These are phyloP conservation scores for Cyberlindnera mycetangii DNA, from an alignment of 805 yeast species.

Conservation along the genomic window DNA sequence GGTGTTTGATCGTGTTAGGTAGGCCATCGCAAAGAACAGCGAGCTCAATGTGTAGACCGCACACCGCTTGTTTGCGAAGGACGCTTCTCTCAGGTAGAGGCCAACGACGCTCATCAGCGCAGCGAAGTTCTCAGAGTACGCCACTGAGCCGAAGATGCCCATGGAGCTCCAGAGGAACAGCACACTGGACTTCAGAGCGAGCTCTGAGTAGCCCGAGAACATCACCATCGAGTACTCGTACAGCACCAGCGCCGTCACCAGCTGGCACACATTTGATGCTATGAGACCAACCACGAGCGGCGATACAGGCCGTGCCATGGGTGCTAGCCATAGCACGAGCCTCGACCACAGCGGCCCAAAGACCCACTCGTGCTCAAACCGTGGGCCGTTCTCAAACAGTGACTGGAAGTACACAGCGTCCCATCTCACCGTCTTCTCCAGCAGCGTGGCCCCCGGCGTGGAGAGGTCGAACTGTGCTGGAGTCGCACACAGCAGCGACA, in stretches of 20 bases:
- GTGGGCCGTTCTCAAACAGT: slow-evolving; percentile 42
- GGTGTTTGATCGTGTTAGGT: slow-evolving; percentile 73
- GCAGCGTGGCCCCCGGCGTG: slow-evolving; percentile 7
- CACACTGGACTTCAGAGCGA: slow-evolving; percentile 37
- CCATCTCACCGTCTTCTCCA: slow-evolving; percentile 67
- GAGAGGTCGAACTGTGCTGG: slow-evolving; percentile 14
- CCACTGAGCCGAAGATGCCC: slow-evolving; percentile 70
- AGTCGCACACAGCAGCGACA: slow-evolving; percentile 3
- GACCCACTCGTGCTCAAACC: slow-evolving; percentile 89
- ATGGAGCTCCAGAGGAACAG: slow-evolving; percentile 68
- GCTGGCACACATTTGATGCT: slow-evolving; percentile 52
- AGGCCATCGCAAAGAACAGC: slow-evolving; percentile 49
- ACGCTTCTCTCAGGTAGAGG: slow-evolving; percentile 39
- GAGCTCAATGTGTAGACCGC: slow-evolving; percentile 18
- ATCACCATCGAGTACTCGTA: slow-evolving; percentile 44
- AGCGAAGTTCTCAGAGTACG: slow-evolving; percentile 75
- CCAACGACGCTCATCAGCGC: slow-evolving; percentile 60
- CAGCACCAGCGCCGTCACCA: slow-evolving; percentile 44
- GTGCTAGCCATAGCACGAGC: slow-evolving; percentile 32
- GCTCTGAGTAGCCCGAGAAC: slow-evolving; percentile 24
- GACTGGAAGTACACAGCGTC: slow-evolving; percentile 77
- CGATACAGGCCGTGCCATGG: slow-evolving; percentile 11
- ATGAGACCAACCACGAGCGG: slow-evolving; percentile 46
- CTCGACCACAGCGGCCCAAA: slow-evolving; percentile 79
- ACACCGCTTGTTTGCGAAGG: neutral